Conservation (phyloP, 1,139 yeast species). For the Debaryomyces psychrophilus region DNA sequence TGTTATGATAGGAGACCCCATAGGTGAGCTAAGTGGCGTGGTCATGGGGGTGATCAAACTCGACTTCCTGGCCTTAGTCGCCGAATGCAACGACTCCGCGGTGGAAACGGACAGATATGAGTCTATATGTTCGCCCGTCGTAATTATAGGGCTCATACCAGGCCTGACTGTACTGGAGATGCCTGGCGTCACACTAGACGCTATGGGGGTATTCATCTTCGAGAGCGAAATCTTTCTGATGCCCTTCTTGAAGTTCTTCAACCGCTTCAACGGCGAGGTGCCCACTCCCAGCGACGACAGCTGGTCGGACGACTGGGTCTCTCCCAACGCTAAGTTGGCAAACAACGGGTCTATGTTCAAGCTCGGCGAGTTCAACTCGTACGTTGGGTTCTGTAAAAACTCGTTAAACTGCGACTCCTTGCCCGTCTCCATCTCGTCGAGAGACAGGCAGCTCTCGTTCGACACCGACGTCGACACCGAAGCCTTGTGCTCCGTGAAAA, state of each 20-base stretch:
- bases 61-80: conserved; percentile 12
- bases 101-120: conserved; percentile 8
- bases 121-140: conserved; percentile 1
- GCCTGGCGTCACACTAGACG: conserved; percentile 40
- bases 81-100: conserved; percentile 4
- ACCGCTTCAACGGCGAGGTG: conserved; percentile 35
- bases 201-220: conserved; percentile 38
- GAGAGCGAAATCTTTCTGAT: conserved; percentile 24
- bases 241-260: conserved; percentile 44
- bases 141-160: background rate
- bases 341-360: conserved; percentile 16
- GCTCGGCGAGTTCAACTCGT: conserved; percentile 25
- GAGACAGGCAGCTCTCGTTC: conserved; percentile 3
- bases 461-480: conserved; percentile 3
- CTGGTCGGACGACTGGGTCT: background rate
- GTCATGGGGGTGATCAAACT: conserved; percentile 21
- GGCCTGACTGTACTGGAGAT: background rate
- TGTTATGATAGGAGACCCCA: conserved; percentile 45
- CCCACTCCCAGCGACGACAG: conserved; percentile 13
- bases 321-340: conserved; percentile 7
- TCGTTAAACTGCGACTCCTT: conserved; percentile 13
- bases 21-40: conserved; percentile 37
- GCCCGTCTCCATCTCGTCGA: background rate
- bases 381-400: conserved; percentile 13
- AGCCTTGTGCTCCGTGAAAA: conserved; percentile 1